A percentile compares a stretch with the other conserved stretches of the same genome.
Evolutionary conservation across 2,329 filamentous ascomycete genomes (phyloP).

Genomic region (Pseudopyrenochaeta lycopersici): DNA sequence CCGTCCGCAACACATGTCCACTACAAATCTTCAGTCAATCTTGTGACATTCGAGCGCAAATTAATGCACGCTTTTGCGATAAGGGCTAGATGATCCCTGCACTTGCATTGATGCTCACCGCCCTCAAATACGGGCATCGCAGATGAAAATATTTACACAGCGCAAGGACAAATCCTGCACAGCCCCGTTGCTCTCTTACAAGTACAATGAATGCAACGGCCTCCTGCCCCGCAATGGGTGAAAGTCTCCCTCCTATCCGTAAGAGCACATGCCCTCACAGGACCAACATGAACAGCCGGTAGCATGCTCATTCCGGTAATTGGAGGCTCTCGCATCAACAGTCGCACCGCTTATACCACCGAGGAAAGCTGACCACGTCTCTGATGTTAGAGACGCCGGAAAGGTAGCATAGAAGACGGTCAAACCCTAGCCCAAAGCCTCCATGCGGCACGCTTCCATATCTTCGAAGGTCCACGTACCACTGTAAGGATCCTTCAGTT

Average conservation of each 20-base stretch:
- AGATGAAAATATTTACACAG: not conserved
- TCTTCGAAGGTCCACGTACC: constrained; percentile 87
- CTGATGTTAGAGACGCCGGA: constrained; percentile 82
- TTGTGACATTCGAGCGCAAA: not conserved
- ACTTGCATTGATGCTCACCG: not conserved
- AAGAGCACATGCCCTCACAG: constrained; percentile 13
- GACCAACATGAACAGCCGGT: constrained; percentile 7
- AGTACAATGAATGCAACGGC: constrained; percentile 19
- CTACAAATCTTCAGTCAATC: not conserved
- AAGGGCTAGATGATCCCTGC: not conserved
- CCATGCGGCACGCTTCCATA: constrained; percentile 94
- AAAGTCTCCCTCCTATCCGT: constrained; percentile 7
- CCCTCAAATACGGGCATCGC: too few relatives aligned
- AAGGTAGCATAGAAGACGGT: constrained; percentile 84
- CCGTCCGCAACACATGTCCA: constrained; percentile 18
- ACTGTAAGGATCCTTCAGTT: constrained; percentile 64
- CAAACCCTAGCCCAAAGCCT: constrained; percentile 89
- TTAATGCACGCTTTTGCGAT: not conserved
- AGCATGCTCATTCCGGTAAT: constrained; percentile 13
- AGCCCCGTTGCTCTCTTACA: constrained; percentile 24
- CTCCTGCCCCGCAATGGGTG: constrained; percentile 8
- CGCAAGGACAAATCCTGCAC: not conserved
- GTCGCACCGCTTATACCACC: constrained; percentile 69
- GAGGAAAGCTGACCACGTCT: constrained; percentile 86
- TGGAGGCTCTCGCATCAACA: constrained; percentile 44